These are phyloP conservation scores for Aspergillus diversus DNA, from an alignment of 495 filamentous ascomycete genomes.

Conservation along the genomic window DNA sequence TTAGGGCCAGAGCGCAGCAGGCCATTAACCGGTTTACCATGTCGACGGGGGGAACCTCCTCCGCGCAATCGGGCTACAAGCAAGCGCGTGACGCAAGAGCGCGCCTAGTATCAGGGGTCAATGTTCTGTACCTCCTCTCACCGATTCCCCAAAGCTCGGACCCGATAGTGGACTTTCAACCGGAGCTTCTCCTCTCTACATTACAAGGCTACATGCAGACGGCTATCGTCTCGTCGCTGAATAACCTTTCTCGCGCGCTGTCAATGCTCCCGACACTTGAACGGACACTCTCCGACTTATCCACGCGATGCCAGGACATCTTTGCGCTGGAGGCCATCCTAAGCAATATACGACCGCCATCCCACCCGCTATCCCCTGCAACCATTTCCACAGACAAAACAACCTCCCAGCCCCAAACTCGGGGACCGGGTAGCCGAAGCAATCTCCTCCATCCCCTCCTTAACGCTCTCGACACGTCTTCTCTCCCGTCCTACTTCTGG, in stretches of 20 bases:
- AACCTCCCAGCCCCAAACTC: constrained; percentile 9
- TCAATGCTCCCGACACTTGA: constrained; percentile 81
- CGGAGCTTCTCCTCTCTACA: constrained; percentile 72
- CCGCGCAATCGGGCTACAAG: constrained; percentile 64
- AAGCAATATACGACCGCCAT: constrained; percentile 63
- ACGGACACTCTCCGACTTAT: constrained; percentile 78
- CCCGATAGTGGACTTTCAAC: constrained; percentile 46
- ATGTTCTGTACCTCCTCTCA: constrained; percentile 82
- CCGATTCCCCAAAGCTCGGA: constrained; percentile 46
- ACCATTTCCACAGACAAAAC: constrained; percentile 13
- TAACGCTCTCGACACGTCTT: constrained; percentile 80
- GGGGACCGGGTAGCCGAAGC: constrained; percentile 5
- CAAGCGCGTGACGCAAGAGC: constrained; percentile 79
- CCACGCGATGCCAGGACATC: constrained; percentile 85
- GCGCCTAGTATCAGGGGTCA: constrained; percentile 71
- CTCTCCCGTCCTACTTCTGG: constrained; percentile 90
- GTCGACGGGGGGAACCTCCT: constrained; percentile 43
- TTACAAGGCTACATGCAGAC: constrained; percentile 80
- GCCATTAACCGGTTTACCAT: constrained; percentile 83
- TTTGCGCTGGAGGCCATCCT: constrained; percentile 83
- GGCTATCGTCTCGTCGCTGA: constrained; percentile 73
- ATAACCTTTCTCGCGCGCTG: constrained; percentile 71
- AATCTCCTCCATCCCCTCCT: constrained; percentile 78
- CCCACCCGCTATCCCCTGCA: constrained; percentile 62
- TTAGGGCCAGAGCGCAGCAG: constrained; percentile 74